Evolutionary conservation across 2,329 filamentous ascomycete genomes (phyloP).

Genomic region (Pseudogymnoascus sp.): DNA sequence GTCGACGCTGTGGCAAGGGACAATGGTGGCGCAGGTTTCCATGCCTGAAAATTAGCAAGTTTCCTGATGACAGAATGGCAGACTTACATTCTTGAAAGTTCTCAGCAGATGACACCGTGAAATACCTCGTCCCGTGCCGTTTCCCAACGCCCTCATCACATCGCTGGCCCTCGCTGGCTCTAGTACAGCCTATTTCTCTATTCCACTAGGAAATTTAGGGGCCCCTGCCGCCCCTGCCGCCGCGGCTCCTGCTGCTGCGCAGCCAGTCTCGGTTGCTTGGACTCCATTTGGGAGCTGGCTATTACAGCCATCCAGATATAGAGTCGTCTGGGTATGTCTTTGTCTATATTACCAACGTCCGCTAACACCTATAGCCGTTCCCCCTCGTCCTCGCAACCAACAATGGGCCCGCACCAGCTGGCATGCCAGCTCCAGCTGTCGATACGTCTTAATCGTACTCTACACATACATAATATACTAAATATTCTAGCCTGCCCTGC

Average conservation of each 20-base stretch:
- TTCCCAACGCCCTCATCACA: background rate
- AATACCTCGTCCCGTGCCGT: conserved; percentile 14
- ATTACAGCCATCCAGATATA: background rate
- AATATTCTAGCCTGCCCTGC: background rate
- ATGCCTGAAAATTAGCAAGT: conserved; percentile 14
- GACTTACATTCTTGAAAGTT: background rate
- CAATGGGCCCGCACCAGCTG: background rate
- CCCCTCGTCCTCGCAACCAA: background rate
- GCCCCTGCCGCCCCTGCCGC: background rate
- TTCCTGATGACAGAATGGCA: conserved; percentile 12
- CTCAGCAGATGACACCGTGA: background rate
- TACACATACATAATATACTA: background rate
- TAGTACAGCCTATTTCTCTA: background rate
- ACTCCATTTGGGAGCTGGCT: background rate
- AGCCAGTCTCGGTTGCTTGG: background rate
- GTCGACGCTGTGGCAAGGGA: conserved; percentile 15
- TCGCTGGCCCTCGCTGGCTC: background rate
- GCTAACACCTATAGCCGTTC: background rate
- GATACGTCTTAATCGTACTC: background rate
- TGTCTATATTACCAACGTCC: background rate
- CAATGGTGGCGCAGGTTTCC: conserved; percentile 14
- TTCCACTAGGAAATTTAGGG: background rate
- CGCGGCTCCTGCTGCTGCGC: background rate
- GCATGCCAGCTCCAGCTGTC: background rate
- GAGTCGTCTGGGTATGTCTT: background rate